Evolutionary conservation across 1,284 basidiomycete species (phyloP).

Genomic region (Xerocomus nothofagi): DNA sequence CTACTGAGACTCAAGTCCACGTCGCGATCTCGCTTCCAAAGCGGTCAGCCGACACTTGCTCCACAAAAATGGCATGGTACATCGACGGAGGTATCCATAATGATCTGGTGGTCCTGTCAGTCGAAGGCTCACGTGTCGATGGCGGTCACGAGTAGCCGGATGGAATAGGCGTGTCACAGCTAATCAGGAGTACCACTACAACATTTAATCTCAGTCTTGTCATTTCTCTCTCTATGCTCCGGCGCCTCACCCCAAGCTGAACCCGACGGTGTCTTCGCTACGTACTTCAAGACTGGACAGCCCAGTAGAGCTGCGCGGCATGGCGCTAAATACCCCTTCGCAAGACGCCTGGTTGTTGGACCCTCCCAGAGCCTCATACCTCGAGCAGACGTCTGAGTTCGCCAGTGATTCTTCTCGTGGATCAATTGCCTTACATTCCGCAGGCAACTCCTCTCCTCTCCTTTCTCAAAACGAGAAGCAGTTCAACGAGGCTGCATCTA

Average conservation of each 20-base stretch:
- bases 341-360: slow-evolving; percentile 6
- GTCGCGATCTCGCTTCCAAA: not conserved
- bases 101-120: not conserved
- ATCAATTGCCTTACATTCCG: slow-evolving; percentile 19
- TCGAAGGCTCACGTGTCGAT: slow-evolving; percentile 7
- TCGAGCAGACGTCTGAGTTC: slow-evolving; percentile 26
- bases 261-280: slow-evolving; percentile 3
- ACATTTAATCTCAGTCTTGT: slow-evolving; percentile 5
- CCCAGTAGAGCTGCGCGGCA: slow-evolving; percentile 14
- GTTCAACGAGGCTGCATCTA: slow-evolving; percentile 6
- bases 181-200: not conserved
- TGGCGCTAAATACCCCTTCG: slow-evolving; percentile 11
- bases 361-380: slow-evolving; percentile 30
- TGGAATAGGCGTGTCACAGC: not conserved
- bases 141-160: slow-evolving; percentile 1
- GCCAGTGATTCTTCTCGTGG: slow-evolving; percentile 23
- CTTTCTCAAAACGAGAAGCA: slow-evolving; percentile 24
- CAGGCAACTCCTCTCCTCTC: slow-evolving; percentile 24
- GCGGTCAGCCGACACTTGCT: not conserved
- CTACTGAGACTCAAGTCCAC: not conserved
- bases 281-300: slow-evolving; percentile 22
- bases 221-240: not conserved
- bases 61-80: not conserved
- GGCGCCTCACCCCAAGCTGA: not conserved
- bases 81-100: not conserved